Evolutionary conservation across 345 rosid species (phyloP).

Genomic region (Eucalyptus melliodora): DNA sequence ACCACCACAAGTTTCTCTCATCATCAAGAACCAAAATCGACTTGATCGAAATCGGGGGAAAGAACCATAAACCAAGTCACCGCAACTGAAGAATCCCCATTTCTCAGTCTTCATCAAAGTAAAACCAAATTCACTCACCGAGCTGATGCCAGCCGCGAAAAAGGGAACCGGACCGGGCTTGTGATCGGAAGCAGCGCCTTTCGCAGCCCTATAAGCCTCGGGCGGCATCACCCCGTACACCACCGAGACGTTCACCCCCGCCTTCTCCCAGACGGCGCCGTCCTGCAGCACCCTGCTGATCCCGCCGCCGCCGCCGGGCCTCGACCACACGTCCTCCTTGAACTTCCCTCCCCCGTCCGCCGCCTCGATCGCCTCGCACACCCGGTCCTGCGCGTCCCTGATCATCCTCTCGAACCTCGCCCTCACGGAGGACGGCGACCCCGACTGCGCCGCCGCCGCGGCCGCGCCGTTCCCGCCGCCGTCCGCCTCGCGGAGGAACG

Average conservation of each 20-base stretch:
- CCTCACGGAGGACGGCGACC: conserved; percentile 27
- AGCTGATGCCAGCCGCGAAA: conserved; percentile 97
- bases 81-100: not conserved
- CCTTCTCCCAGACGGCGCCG: conserved; percentile 91
- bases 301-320: conserved; percentile 99
- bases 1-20: not conserved
- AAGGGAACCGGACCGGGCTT: conserved; percentile 81
- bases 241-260: conserved; percentile 94
- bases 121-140: conserved; percentile 23
- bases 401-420: conserved; percentile 90
- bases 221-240: conserved; percentile 98
- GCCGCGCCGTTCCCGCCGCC: conserved; percentile 5
- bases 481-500: conserved; percentile 71
- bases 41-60: not conserved
- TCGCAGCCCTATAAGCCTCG: conserved; percentile 97
- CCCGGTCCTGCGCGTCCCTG: conserved; percentile 65
- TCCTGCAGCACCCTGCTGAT: conserved; percentile 90
- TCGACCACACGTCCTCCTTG: conserved; percentile 95
- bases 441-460: not conserved
- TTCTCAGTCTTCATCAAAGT: not conserved
- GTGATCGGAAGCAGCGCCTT: conserved; percentile 49
- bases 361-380: conserved; percentile 67
- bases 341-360: conserved; percentile 55
- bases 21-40: not conserved
- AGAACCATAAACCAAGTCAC: not conserved